phyloP scores from a whole-genome alignment of 495 filamentous ascomycete species.

The Penicillium samsonianum region DNA sequence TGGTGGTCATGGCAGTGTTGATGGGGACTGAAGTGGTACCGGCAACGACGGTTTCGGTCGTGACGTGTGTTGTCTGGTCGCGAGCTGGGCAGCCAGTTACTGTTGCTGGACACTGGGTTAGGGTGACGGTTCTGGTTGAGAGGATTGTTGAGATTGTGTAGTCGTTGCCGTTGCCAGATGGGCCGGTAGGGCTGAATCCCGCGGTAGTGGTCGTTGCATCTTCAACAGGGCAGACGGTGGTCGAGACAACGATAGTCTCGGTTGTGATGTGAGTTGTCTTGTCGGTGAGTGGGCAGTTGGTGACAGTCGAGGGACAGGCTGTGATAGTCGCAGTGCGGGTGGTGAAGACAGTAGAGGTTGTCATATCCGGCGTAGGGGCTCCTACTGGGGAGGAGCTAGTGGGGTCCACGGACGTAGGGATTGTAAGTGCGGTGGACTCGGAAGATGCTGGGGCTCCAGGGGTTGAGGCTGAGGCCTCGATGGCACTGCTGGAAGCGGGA shows the following conservation, averaged over 20 bases:
- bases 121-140: conserved; percentile 20
- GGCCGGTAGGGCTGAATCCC: conserved; percentile 10
- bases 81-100: conserved; percentile 27
- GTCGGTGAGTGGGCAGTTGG: conserved; percentile 27
- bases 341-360: conserved; percentile 40
- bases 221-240: conserved; percentile 32
- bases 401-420: not conserved
- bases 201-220: conserved; percentile 14
- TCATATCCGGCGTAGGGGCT: conserved; percentile 10
- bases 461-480: not conserved
- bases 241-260: conserved; percentile 30
- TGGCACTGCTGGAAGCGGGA: not conserved
- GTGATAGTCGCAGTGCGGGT: conserved; percentile 39
- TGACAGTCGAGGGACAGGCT: conserved; percentile 30
- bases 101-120: conserved; percentile 25
- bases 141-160: conserved; percentile 20
- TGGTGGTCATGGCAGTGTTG: conserved; percentile 1
- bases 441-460: not conserved
- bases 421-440: not conserved
- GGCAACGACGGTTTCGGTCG: conserved; percentile 25
- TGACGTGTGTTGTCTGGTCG: conserved; percentile 21
- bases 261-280: conserved; percentile 24
- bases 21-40: conserved; percentile 14
- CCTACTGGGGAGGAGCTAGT: not conserved
- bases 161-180: conserved; percentile 4